Conservation (phyloP, 768 basidiomycete genomes). For the Russula olivacea region DNA sequence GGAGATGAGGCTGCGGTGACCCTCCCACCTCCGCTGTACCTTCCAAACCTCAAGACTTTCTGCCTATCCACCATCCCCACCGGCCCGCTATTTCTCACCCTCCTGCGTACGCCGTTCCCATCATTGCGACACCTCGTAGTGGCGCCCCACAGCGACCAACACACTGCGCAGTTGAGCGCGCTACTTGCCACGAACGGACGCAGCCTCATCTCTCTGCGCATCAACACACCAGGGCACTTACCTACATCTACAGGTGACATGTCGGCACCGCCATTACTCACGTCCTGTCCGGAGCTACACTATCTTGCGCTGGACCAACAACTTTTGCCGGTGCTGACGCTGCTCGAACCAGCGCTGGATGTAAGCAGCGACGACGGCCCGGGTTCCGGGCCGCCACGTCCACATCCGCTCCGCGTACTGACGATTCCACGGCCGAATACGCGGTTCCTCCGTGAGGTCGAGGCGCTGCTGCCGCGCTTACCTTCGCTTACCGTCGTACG, state of each 20-base stretch:
- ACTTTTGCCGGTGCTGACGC: constrained; percentile 51
- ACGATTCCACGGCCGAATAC: constrained; percentile 69
- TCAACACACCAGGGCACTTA: constrained; percentile 55
- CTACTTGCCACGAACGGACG: constrained; percentile 58
- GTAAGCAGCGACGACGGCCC: background rate
- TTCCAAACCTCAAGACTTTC: constrained; percentile 54
- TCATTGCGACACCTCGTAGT: constrained; percentile 56
- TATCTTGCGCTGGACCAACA: constrained; percentile 64
- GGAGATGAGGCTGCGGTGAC: constrained; percentile 21
- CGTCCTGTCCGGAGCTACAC: constrained; percentile 48
- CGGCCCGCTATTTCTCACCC: constrained; percentile 54
- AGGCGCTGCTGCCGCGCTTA: constrained; percentile 48
- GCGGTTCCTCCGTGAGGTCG: constrained; percentile 53
- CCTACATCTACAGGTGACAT: constrained; percentile 54
- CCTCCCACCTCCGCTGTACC: constrained; percentile 41
- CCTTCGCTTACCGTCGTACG: constrained; percentile 54
- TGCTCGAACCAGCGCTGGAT: constrained; percentile 27
- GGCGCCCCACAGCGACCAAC: constrained; percentile 62
- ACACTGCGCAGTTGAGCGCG: constrained; percentile 51
- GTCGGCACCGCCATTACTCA: constrained; percentile 41
- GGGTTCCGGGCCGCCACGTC: background rate
- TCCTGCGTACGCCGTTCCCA: constrained; percentile 58
- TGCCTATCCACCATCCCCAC: constrained; percentile 60
- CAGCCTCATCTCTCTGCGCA: constrained; percentile 51
- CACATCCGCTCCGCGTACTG: constrained; percentile 51